Conservation (phyloP, 306 rosid species). For the Acacia acuminata region DNA sequence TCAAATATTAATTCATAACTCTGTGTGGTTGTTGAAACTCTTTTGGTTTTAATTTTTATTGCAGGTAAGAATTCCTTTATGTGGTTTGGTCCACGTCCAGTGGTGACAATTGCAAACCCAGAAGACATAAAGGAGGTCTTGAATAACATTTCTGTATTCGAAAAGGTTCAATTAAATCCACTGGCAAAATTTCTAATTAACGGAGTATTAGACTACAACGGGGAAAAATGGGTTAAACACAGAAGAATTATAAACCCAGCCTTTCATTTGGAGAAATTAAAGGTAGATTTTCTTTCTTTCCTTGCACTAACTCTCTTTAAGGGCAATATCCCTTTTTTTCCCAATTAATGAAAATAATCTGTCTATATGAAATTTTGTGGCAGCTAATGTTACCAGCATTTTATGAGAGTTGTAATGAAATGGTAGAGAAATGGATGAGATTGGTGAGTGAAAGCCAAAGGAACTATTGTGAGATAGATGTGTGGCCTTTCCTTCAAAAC, state of each 20-base stretch:
- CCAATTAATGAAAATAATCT: no score
- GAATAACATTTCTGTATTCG: slow-evolving; percentile 9
- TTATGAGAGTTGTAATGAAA: slow-evolving; percentile 14
- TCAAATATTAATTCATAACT: no score
- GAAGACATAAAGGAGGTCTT: slow-evolving; percentile 36
- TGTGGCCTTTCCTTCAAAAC: slow-evolving; percentile 25
- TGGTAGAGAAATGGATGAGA: slow-evolving; percentile 25
- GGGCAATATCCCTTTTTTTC: background rate
- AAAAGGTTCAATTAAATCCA: slow-evolving; percentile 9
- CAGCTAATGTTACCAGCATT: slow-evolving; percentile 36
- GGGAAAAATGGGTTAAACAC: slow-evolving; percentile 50
- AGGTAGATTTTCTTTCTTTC: slow-evolving; percentile 38
- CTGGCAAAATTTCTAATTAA: background rate
- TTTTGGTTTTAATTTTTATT: background rate
- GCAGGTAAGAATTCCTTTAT: slow-evolving; percentile 44
- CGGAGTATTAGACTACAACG: slow-evolving; percentile 25
- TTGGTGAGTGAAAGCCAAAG: background rate
- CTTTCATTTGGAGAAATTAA: slow-evolving; percentile 42
- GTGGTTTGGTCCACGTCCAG: slow-evolving; percentile 39
- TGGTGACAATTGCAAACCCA: slow-evolving; percentile 36
- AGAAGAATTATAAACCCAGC: slow-evolving; percentile 47
- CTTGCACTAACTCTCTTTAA: background rate
- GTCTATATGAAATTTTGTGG: background rate
- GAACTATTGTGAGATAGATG: slow-evolving; percentile 23
- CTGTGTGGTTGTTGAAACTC: background rate